Evolutionary conservation across 2,329 filamentous ascomycete genomes (phyloP).

Genomic region (Seiridium cupressi): DNA sequence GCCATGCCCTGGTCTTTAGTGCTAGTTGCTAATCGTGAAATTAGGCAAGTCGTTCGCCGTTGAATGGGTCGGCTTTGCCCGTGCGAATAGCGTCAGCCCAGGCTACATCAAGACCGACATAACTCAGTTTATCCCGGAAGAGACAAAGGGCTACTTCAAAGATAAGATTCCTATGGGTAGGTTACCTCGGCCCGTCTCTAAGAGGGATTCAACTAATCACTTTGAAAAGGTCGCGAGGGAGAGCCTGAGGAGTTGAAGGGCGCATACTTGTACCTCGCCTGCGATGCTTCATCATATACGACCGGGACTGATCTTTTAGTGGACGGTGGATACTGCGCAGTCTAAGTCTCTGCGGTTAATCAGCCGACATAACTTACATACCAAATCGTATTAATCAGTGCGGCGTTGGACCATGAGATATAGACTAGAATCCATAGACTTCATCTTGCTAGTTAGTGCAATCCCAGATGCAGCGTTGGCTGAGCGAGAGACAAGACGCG

Average conservation of each 20-base stretch:
- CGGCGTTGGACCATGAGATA: background rate
- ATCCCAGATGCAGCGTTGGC: no score
- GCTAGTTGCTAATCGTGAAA: background rate
- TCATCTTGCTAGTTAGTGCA: no score
- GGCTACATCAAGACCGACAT: constrained; percentile 77
- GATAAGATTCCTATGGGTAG: constrained; percentile 67
- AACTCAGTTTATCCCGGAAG: constrained; percentile 59
- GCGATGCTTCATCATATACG: constrained; percentile 79
- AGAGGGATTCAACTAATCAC: background rate
- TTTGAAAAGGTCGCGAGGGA: constrained; percentile 58
- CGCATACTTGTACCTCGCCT: constrained; percentile 77
- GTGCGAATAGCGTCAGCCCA: constrained; percentile 70
- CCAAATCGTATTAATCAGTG: no score
- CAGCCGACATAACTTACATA: no score
- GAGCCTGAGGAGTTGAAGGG: constrained; percentile 76
- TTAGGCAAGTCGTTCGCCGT: constrained; percentile 62
- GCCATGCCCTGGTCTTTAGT: background rate
- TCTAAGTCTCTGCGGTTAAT: background rate
- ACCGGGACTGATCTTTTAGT: constrained; percentile 73
- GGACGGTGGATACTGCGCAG: constrained; percentile 65
- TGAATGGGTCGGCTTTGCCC: constrained; percentile 67
- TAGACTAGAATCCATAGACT: background rate
- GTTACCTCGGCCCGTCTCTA: constrained; percentile 18
- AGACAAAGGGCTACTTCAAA: constrained; percentile 72
- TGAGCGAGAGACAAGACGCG: no score